A percentile compares a stretch with the other conserved stretches of the same genome.
These are phyloP conservation scores for Clavaria fumosa DNA, from an alignment of 768 basidiomycete genomes.

Conservation along the genomic window DNA sequence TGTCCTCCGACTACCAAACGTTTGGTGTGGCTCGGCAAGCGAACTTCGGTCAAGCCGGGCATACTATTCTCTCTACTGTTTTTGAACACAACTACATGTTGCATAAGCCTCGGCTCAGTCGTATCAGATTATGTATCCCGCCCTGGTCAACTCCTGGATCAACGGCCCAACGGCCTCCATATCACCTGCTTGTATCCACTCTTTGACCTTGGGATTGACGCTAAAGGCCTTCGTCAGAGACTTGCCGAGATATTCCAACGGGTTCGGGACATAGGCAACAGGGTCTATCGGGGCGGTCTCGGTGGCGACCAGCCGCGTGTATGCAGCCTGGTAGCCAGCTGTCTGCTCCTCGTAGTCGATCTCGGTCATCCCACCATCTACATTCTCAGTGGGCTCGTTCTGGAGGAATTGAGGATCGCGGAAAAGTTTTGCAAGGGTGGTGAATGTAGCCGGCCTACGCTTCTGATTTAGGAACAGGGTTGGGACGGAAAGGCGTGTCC, in stretches of 20 bases:
- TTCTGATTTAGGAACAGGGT: too few relatives aligned
- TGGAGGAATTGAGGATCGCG: slow-evolving; percentile 60
- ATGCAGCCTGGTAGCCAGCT: slow-evolving; percentile 88
- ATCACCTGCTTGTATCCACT: slow-evolving; percentile 22
- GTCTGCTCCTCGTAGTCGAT: slow-evolving; percentile 86
- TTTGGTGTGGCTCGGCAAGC: too few relatives aligned
- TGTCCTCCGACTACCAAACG: background rate
- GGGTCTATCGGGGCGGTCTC: slow-evolving; percentile 45
- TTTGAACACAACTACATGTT: too few relatives aligned
- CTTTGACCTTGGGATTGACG: slow-evolving; percentile 21
- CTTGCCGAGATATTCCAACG: slow-evolving; percentile 36
- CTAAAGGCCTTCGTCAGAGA: slow-evolving; percentile 26
- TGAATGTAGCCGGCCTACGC: slow-evolving; percentile 57
- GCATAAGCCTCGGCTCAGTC: too few relatives aligned
- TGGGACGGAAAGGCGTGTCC: too few relatives aligned
- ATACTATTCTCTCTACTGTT: too few relatives aligned
- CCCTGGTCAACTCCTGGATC: slow-evolving; percentile 13
- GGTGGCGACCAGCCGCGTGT: slow-evolving; percentile 79
- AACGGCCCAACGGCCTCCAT: slow-evolving; percentile 16
- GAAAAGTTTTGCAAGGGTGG: slow-evolving; percentile 62
- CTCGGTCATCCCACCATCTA: slow-evolving; percentile 44
- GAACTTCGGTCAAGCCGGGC: too few relatives aligned
- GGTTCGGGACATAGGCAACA: slow-evolving; percentile 41
- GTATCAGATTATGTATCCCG: slow-evolving; percentile 13
- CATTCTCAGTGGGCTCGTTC: slow-evolving; percentile 27